phyloP scores from a whole-genome alignment of 108 stramenopile genomes.

The Craspedostauros australis region DNA sequence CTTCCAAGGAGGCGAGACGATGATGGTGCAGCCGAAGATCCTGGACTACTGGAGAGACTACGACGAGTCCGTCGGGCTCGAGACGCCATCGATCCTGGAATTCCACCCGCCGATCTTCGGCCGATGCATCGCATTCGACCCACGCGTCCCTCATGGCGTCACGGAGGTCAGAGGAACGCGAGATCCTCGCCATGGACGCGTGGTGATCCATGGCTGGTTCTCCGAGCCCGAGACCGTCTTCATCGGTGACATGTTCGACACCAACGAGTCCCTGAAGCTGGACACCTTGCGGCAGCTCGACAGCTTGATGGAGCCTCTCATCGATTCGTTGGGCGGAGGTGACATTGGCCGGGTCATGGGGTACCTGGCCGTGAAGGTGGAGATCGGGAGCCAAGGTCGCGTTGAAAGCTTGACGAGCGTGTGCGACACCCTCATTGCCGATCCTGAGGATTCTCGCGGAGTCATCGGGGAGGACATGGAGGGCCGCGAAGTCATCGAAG shows the following conservation, averaged over 20 bases:
- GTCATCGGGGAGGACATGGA: constrained; percentile 28
- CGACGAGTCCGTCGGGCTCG: constrained; percentile 12
- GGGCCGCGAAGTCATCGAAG: constrained; percentile 21
- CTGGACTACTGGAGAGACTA: constrained; percentile 31
- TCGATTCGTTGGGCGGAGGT: constrained; percentile 17
- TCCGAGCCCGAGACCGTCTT: constrained; percentile 22
- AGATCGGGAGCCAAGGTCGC: constrained; percentile 9
- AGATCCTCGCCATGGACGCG: constrained; percentile 22
- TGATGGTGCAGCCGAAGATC: constrained; percentile 21
- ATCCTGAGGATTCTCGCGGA: constrained; percentile 22
- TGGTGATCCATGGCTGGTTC: constrained; percentile 42
- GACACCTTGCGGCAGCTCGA: constrained; percentile 1
- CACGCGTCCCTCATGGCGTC: constrained; percentile 36
- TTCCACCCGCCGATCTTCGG: constrained; percentile 25
- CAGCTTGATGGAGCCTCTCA: constrained; percentile 9
- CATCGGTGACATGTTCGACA: too few relatives aligned
- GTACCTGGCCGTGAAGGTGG: constrained; percentile 24
- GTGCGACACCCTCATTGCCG: constrained; percentile 31
- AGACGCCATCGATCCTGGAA: neutral
- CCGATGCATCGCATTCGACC: constrained; percentile 34
- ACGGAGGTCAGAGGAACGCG: constrained; percentile 16
- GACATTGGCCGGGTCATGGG: constrained; percentile 35
- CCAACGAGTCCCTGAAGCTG: constrained; percentile 2
- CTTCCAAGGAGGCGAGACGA: constrained; percentile 39
- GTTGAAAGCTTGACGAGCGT: constrained; percentile 16